Conservation (phyloP, 192 early-diverging fungal species). For the Coemansia erecta region DNA sequence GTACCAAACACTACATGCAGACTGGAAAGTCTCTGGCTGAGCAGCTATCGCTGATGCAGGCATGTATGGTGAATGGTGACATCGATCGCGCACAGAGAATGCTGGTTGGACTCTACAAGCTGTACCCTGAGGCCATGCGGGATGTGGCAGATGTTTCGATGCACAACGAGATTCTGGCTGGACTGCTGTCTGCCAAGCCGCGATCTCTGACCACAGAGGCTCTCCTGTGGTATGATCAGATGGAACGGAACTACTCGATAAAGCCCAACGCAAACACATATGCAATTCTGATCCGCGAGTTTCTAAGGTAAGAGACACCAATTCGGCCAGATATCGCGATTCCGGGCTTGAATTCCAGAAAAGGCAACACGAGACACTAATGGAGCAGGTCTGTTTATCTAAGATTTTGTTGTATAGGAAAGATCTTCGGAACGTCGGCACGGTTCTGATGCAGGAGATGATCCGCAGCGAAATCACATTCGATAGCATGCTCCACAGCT, state of each 20-base stretch:
- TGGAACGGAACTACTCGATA: conserved; percentile 56
- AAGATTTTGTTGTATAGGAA: conserved; percentile 13
- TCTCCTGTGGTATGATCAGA: conserved; percentile 68
- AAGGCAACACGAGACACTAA: too few species aligned
- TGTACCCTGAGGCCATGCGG: conserved; percentile 68
- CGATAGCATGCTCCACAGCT: conserved; percentile 44
- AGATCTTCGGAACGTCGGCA: conserved; percentile 34
- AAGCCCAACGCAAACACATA: conserved; percentile 70
- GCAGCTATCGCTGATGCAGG: conserved; percentile 76
- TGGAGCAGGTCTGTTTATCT: neutral
- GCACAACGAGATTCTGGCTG: conserved; percentile 83
- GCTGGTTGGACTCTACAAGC: conserved; percentile 61
- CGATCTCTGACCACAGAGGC: conserved; percentile 57
- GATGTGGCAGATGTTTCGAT: conserved; percentile 65
- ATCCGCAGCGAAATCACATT: conserved; percentile 40
- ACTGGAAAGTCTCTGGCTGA: conserved; percentile 58
- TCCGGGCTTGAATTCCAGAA: too few species aligned
- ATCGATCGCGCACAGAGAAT: conserved; percentile 72
- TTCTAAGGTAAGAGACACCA: conserved; percentile 53
- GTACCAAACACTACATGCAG: conserved; percentile 30
- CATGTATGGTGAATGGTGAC: conserved; percentile 72
- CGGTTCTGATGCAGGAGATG: conserved; percentile 53
- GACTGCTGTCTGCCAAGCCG: conserved; percentile 57
- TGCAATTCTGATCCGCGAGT: conserved; percentile 72
- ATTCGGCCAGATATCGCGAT: too few species aligned